Percentiles rank a stretch among this genome's conserved stretches.
These are phyloP conservation scores for Astrocystis sublimbata DNA, from an alignment of 495 filamentous ascomycete species.

Conservation along the genomic window DNA sequence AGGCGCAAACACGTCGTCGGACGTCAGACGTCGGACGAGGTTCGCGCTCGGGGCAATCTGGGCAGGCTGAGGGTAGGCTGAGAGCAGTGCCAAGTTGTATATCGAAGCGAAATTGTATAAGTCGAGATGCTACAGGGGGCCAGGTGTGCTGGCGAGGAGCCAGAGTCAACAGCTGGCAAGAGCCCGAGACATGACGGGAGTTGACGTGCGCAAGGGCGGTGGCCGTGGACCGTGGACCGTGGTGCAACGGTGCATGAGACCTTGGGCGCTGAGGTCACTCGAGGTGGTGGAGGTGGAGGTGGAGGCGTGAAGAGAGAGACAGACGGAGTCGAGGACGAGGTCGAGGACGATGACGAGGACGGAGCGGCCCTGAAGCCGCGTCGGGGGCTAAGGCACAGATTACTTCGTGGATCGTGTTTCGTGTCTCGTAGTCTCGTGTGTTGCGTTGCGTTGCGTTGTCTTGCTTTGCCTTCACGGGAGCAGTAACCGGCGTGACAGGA, in stretches of 20 bases:
- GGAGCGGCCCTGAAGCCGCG: slow-evolving; percentile 23
- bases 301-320: too few relatives aligned
- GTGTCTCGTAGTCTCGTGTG: slow-evolving; percentile 4
- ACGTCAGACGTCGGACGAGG: slow-evolving; percentile 7
- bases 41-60: slow-evolving; percentile 8
- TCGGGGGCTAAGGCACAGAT: slow-evolving; percentile 13
- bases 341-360: slow-evolving; percentile 29
- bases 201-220: slow-evolving; percentile 32
- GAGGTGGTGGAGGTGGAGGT: slow-evolving; percentile 27
- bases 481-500: too few relatives aligned
- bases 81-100: too few relatives aligned
- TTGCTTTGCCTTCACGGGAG: not conserved
- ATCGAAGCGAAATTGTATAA: slow-evolving; percentile 21
- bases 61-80: slow-evolving; percentile 15
- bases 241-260: not conserved
- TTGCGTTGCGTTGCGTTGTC: not conserved
- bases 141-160: slow-evolving; percentile 48
- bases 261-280: slow-evolving; percentile 31
- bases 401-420: not conserved
- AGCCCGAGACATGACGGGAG: slow-evolving; percentile 52
- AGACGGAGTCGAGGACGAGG: not conserved
- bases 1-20: slow-evolving; percentile 32
- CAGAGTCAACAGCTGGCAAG: slow-evolving; percentile 50
- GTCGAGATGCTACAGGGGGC: slow-evolving; percentile 33
- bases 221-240: too few relatives aligned